Percentiles rank a stretch among this genome's conserved stretches.
Evolutionary conservation across 2,329 filamentous ascomycete genomes (phyloP).

Genomic region (Botrytis tulipae): DNA sequence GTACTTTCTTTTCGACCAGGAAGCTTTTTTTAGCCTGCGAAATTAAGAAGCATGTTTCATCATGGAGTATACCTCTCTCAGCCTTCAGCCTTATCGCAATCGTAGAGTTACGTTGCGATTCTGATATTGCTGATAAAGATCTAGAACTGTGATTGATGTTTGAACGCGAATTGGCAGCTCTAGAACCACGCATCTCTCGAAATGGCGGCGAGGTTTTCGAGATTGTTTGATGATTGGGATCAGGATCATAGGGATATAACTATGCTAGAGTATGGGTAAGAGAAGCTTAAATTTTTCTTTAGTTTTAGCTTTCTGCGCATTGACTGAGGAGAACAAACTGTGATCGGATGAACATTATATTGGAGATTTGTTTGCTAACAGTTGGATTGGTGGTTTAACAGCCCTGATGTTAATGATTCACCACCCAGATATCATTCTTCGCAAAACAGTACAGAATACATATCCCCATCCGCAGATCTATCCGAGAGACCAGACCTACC

Average conservation of each 20-base stretch:
- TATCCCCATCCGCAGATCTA: constrained; percentile 12
- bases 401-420: not conserved
- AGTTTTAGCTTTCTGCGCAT: not conserved
- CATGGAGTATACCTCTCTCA: not conserved
- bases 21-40: not conserved
- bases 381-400: not conserved
- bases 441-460: not conserved
- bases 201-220: constrained; percentile 19
- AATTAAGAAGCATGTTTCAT: not conserved
- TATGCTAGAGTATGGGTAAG: constrained; percentile 19
- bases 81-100: not conserved
- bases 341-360: not conserved
- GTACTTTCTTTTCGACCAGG: not conserved
- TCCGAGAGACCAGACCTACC: not conserved
- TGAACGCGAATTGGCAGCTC: not conserved
- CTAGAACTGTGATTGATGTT: not conserved
- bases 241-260: constrained; percentile 13
- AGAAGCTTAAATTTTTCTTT: not conserved
- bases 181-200: not conserved
- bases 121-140: not conserved
- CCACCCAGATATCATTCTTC: constrained; percentile 2
- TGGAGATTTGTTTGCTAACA: constrained; percentile 2
- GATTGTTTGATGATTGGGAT: constrained; percentile 23
- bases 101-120: not conserved
- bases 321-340: not conserved